Evolutionary conservation across 768 basidiomycete genomes (phyloP), one percentile per base, ranked within the genome.

Genomic region (Leccinum broughii): DNA sequence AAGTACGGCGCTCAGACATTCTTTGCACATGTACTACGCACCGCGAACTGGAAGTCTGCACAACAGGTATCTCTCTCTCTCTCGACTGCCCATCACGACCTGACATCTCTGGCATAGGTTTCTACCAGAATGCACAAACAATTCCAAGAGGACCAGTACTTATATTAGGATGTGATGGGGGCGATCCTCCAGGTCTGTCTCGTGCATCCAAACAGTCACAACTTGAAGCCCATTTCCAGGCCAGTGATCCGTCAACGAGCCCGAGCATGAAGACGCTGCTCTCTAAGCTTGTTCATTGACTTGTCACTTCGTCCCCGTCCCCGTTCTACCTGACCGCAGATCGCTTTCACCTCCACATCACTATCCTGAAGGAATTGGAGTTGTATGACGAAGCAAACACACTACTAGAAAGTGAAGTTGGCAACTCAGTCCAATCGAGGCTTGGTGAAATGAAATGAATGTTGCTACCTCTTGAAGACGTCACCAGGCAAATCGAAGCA

Each of bases 111-210:
- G 50, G 22, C 48, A 58, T 54, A 93, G 92, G 80, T 92, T 58
- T 86, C 92, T 22, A 88, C 88, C 5, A 87, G 85, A 68, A 85
- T 94, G 85, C 82, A 87, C 77, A 93, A 91, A 70, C 86, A 88
- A 65, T 93, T 93, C 70, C 89, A 89, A 60, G 86, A 90, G 35
- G 88, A 90, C 56, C 81, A 88, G 46, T 93, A 90, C 69, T 72
- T 93, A 48, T 93, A 89, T 69, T 95, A 93, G 93, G 87, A 83
- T 63, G 83, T 90, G 37, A 89, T 90, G 68, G 84, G 90, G 61
- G 85, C 89, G 11, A 80, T 92, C 52, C 83, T 94, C 17, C 93
- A 95, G 83, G 90, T 89, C 61, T 62, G 59, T 60, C 34, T 51
- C 39, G 14, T 61, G 51, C 17, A 2, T 48, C 34, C 55, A 22